Percentiles rank a stretch among this genome's conserved stretches.
Evolutionary conservation across 1,139 yeast genomes (phyloP).

Genomic region (Taphrina betulina): DNA sequence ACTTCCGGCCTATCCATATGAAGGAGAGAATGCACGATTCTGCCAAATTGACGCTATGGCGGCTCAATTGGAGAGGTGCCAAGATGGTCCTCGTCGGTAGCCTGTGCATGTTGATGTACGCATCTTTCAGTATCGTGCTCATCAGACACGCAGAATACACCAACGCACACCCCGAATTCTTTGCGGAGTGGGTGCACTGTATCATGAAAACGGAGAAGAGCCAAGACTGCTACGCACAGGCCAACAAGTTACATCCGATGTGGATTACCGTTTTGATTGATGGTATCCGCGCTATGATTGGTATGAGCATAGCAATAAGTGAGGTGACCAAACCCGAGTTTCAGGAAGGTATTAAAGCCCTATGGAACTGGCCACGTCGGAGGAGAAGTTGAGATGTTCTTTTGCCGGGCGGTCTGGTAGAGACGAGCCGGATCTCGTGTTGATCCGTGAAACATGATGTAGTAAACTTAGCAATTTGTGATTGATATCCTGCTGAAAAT

Average conservation of each 20-base stretch:
- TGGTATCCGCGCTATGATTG: conserved; percentile 2
- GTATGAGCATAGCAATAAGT: conserved; percentile 4
- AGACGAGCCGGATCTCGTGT: too few relatives aligned
- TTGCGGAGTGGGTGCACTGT: background rate
- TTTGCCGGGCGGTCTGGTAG: too few relatives aligned
- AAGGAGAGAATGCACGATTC: background rate
- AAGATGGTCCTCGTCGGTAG: conserved; percentile 11
- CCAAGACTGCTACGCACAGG: too few relatives aligned
- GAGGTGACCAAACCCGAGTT: too few relatives aligned
- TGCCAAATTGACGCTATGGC: conserved; percentile 1
- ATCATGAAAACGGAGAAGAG: background rate
- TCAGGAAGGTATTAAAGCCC: too few relatives aligned
- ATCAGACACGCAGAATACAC: background rate
- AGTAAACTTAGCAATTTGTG: too few relatives aligned
- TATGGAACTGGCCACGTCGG: too few relatives aligned
- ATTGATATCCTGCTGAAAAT: too few relatives aligned
- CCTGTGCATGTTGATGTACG: background rate
- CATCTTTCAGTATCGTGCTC: background rate
- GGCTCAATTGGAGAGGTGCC: conserved; percentile 18
- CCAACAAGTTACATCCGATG: background rate
- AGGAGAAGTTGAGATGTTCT: too few relatives aligned
- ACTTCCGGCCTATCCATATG: background rate
- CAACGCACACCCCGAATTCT: background rate
- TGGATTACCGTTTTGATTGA: conserved; percentile 16
- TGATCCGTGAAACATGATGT: too few relatives aligned